phyloP scores from a whole-genome alignment of 495 filamentous ascomycete genomes.

The Amniculicola lignicola region DNA sequence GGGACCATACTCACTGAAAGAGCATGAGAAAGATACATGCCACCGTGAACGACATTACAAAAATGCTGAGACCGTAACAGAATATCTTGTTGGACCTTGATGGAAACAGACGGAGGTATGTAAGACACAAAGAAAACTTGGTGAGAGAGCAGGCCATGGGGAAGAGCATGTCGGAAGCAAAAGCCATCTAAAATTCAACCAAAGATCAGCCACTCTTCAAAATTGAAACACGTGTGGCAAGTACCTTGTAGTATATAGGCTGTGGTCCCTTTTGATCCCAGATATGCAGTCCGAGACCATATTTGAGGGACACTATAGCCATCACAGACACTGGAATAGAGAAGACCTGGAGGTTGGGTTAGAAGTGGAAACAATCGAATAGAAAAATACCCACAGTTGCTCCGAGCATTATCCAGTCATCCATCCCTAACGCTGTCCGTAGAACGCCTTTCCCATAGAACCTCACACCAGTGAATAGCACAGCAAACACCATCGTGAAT shows the following conservation, averaged over 20 bases:
- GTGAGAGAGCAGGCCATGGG: constrained; percentile 19
- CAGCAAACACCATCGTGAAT: constrained; percentile 4
- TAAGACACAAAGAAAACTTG: constrained; percentile 28
- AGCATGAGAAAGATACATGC: constrained; percentile 26
- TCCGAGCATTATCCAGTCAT: constrained; percentile 26
- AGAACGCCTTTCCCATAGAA: constrained; percentile 25
- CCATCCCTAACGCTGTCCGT: constrained; percentile 1
- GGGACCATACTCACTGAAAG: constrained; percentile 13
- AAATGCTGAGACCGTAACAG: constrained; percentile 15
- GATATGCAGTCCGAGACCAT: constrained; percentile 25
- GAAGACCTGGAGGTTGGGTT: constrained; percentile 3
- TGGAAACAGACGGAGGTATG: constrained; percentile 28
- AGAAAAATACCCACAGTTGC: constrained; percentile 9
- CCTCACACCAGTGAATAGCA: constrained; percentile 18
- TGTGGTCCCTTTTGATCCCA: constrained; percentile 29
- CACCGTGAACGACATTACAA: constrained; percentile 15
- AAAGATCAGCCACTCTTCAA: too few relatives aligned
- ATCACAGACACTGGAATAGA: constrained; percentile 13
- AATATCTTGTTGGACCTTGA: constrained; percentile 23
- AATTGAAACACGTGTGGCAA: too few relatives aligned
- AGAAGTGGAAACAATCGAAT: neutral
- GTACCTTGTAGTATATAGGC: constrained; percentile 30
- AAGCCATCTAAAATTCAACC: constrained; percentile 22
- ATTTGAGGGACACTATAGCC: constrained; percentile 16
- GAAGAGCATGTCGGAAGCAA: constrained; percentile 19